phyloP scores from a whole-genome alignment of 78 protist genomes.

The Speleostelium caveatum region DNA sequence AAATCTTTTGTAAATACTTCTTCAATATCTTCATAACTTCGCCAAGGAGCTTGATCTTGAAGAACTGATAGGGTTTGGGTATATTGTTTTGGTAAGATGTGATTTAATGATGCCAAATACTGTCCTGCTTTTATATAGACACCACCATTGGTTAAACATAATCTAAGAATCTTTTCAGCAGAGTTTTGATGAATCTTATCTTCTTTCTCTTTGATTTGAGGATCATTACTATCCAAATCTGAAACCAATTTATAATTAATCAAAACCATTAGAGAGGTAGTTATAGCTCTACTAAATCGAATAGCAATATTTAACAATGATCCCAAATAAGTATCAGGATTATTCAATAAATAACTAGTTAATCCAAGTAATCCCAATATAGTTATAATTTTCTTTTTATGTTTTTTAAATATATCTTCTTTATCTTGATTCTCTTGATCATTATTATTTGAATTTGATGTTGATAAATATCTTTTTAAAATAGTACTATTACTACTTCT shows the following conservation, averaged over 20 bases:
- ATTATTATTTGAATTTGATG: too few relatives aligned
- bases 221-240: neutral
- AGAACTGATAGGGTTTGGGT: slow-evolving; percentile 43
- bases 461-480: too few relatives aligned
- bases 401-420: too few relatives aligned
- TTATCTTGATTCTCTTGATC: too few relatives aligned
- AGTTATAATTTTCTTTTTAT: neutral
- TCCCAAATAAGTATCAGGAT: slow-evolving; percentile 11
- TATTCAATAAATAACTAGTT: neutral
- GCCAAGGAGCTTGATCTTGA: slow-evolving; percentile 56
- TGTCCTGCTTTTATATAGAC: slow-evolving; percentile 79
- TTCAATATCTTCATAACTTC: slow-evolving; percentile 8
- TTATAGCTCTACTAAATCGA: slow-evolving; percentile 11
- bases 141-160: slow-evolving; percentile 74
- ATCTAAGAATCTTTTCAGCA: slow-evolving; percentile 30
- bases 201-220: neutral
- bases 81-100: slow-evolving; percentile 56
- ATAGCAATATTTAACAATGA: neutral
- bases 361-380: neutral
- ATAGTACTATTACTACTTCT: too few relatives aligned
- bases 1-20: slow-evolving; percentile 11
- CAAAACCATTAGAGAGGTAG: neutral
- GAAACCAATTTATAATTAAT: neutral
- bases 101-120: slow-evolving; percentile 73
- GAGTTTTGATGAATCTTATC: slow-evolving; percentile 21